Conservation (phyloP, 202 grass and related monocot species). For the Setaria viridis region DNA sequence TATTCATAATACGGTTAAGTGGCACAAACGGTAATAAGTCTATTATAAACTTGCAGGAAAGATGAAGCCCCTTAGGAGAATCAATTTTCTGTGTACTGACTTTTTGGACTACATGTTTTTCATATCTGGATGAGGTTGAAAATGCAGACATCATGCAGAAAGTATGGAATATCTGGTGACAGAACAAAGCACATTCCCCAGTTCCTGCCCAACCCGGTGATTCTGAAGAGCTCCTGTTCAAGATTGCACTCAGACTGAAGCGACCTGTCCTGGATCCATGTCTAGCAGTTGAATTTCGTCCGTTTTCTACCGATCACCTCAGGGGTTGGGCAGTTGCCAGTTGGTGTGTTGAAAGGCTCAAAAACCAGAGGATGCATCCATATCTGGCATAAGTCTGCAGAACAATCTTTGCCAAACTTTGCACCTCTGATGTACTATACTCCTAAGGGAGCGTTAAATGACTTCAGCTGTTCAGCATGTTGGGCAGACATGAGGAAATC, state of each 20-base stretch:
- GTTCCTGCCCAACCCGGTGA: conserved; percentile 51
- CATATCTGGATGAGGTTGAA: conserved; percentile 58
- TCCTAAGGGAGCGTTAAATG: no score
- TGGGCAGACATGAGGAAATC: no score
- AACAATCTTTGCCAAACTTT: conserved; percentile 30
- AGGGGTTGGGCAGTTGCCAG: conserved; percentile 91
- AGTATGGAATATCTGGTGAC: conserved; percentile 78
- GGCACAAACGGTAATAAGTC: conserved; percentile 58
- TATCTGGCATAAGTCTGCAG: conserved; percentile 60
- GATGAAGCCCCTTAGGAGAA: not conserved
- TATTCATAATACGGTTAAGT: conserved; percentile 78
- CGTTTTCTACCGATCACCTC: conserved; percentile 83
- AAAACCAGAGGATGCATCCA: conserved; percentile 61
- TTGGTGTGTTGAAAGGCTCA: conserved; percentile 89
- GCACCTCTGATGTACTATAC: not conserved
- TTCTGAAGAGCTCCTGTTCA: conserved; percentile 75
- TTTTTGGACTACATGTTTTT: conserved; percentile 39
- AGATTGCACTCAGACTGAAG: conserved; percentile 77
- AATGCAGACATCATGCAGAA: conserved; percentile 76
- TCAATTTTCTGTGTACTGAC: not conserved
- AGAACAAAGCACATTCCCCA: conserved; percentile 85
- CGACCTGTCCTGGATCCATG: conserved; percentile 91
- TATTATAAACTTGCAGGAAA: conserved; percentile 7
- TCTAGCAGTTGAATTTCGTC: conserved; percentile 92
- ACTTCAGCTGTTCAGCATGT: no score